phyloP scores from a whole-genome alignment of 306 rosid species.

The Quercus agrifolia region DNA sequence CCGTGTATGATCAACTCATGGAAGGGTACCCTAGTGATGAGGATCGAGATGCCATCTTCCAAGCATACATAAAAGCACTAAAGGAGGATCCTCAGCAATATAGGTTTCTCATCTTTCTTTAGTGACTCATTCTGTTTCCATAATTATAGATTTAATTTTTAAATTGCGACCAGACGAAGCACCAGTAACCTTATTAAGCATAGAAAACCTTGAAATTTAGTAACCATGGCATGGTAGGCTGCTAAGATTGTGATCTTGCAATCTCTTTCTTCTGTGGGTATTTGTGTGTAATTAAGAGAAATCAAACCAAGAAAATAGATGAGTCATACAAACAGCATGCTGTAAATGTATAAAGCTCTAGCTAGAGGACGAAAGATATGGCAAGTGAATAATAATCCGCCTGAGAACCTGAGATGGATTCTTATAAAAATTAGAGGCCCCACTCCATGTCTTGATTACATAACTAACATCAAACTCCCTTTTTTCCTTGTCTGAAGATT shows the following conservation, averaged over 20 bases:
- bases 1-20: slow-evolving; percentile 92
- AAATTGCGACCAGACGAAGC: not conserved
- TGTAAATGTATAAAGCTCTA: not conserved
- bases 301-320: not conserved
- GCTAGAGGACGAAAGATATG: not conserved
- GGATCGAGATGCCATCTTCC: slow-evolving; percentile 84
- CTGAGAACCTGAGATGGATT: slow-evolving; percentile 12
- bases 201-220: not conserved
- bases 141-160: not conserved
- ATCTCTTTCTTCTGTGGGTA: not conserved
- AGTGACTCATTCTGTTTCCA: not conserved
- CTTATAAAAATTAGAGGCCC: not conserved
- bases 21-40: slow-evolving; percentile 96
- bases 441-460: not conserved
- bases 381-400: not conserved
- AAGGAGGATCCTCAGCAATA: slow-evolving; percentile 85
- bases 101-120: slow-evolving; percentile 47
- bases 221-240: not conserved
- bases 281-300: not conserved
- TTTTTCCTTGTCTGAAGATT: slow-evolving; percentile 6
- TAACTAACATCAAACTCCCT: slow-evolving; percentile 6
- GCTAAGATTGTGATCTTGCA: slow-evolving; percentile 1
- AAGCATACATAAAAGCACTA: slow-evolving; percentile 74
- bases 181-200: not conserved
- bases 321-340: not conserved